Conservation (phyloP, 2,329 filamentous ascomycete species). For the Penicillium psychrosexuale region DNA sequence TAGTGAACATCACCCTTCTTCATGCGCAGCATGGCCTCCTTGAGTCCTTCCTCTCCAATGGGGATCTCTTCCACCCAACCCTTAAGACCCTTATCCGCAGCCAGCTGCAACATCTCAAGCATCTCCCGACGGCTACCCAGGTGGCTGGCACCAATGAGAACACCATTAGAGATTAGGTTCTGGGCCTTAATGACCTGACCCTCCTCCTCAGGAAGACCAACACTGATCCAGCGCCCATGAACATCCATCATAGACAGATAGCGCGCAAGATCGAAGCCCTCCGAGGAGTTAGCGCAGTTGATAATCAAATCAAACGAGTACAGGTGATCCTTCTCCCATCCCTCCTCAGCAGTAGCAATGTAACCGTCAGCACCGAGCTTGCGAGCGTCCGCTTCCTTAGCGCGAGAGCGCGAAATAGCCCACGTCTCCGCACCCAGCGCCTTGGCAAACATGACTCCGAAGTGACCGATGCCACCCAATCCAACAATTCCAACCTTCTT, state of each 20-base stretch:
- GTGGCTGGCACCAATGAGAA: constrained; percentile 68
- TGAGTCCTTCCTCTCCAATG: constrained; percentile 67
- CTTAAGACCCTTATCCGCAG: constrained; percentile 65
- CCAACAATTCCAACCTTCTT: constrained; percentile 44
- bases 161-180: constrained; percentile 70
- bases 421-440: constrained; percentile 63
- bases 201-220: constrained; percentile 74
- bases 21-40: constrained; percentile 66
- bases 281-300: constrained; percentile 75
- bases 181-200: constrained; percentile 69
- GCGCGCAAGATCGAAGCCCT: constrained; percentile 56
- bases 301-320: constrained; percentile 64
- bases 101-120: constrained; percentile 68
- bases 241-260: constrained; percentile 80
- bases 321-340: constrained; percentile 55
- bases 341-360: constrained; percentile 56
- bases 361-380: constrained; percentile 61
- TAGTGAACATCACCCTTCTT: constrained; percentile 70
- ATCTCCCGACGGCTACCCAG: constrained; percentile 68
- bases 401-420: constrained; percentile 58
- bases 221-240: constrained; percentile 74
- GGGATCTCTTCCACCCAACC: constrained; percentile 69
- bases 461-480: constrained; percentile 66
- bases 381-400: constrained; percentile 59
- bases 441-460: constrained; percentile 67